Conservation (phyloP, 768 basidiomycete species). For the Macrolepiota fuliginosa region DNA sequence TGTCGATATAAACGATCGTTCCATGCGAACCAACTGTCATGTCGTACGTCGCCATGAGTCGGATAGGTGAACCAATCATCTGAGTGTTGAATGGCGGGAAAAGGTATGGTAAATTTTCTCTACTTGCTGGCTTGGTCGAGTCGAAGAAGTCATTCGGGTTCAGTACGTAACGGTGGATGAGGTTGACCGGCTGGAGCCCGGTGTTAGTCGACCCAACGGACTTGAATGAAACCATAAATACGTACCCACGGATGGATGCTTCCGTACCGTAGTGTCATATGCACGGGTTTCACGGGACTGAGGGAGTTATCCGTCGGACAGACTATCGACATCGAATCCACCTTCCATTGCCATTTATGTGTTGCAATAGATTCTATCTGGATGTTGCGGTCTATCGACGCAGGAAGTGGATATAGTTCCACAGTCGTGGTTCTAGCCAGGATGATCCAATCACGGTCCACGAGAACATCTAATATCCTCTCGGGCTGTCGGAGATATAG, state of each 20-base stretch:
- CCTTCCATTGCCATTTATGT: constrained; percentile 53
- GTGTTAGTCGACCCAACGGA: neutral
- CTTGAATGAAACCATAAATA: neutral
- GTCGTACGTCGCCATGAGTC: constrained; percentile 52
- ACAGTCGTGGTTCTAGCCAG: constrained; percentile 39
- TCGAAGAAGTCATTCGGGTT: constrained; percentile 39
- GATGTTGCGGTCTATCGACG: constrained; percentile 17
- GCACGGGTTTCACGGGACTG: constrained; percentile 23
- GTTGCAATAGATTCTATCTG: constrained; percentile 41
- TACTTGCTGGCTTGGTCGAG: constrained; percentile 19
- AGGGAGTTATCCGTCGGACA: neutral
- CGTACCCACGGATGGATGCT: constrained; percentile 57
- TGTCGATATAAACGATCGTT: constrained; percentile 67
- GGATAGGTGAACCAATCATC: constrained; percentile 52
- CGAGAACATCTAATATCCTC: constrained; percentile 36
- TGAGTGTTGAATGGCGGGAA: constrained; percentile 33
- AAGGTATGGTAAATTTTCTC: constrained; percentile 45
- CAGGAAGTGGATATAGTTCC: constrained; percentile 40
- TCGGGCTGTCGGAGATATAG: constrained; percentile 27
- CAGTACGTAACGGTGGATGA: constrained; percentile 61
- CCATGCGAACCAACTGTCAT: constrained; percentile 56
- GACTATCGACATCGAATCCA: constrained; percentile 47
- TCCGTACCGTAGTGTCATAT: constrained; percentile 57
- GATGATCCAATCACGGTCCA: constrained; percentile 43
- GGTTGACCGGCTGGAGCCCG: constrained; percentile 51